Conservation (phyloP, 176 grass and related monocot genomes). For the Musa schizocarpa region DNA sequence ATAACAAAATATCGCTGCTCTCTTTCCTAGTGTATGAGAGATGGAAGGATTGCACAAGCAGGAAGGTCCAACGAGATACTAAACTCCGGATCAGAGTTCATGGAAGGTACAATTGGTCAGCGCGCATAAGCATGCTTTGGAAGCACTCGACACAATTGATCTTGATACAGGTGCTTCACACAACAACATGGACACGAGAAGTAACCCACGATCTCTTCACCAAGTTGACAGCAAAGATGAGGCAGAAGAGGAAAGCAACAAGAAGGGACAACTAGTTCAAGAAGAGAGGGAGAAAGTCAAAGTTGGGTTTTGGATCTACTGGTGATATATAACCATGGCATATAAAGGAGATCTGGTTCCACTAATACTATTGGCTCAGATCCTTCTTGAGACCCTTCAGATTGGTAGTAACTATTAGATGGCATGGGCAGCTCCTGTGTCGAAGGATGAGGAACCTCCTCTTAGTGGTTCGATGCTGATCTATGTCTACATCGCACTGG, state of each 20-base stretch:
- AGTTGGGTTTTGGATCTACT: constrained; percentile 83
- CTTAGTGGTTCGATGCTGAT: constrained; percentile 53
- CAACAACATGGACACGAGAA: constrained; percentile 3
- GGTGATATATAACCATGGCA: constrained; percentile 71
- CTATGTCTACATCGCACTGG: constrained; percentile 55
- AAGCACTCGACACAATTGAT: constrained; percentile 29
- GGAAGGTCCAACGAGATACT: constrained; percentile 69
- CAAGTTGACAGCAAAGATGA: constrained; percentile 26
- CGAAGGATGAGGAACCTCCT: constrained; percentile 39
- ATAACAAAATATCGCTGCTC: neutral
- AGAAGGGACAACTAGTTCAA: constrained; percentile 65
- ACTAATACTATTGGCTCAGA: constrained; percentile 51
- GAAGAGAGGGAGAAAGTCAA: constrained; percentile 89
- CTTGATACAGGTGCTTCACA: neutral
- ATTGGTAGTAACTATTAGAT: constrained; percentile 95
- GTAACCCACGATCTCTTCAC: constrained; percentile 1
- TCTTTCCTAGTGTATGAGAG: constrained; percentile 49
- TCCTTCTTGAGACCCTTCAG: constrained; percentile 29
- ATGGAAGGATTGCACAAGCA: constrained; percentile 56
- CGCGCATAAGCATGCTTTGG: constrained; percentile 64
- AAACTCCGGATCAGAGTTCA: constrained; percentile 55
- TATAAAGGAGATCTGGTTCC: constrained; percentile 74
- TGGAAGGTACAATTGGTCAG: constrained; percentile 43
- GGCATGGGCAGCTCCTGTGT: constrained; percentile 68
- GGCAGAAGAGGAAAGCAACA: constrained; percentile 25